Evolutionary conservation across 768 basidiomycete genomes (phyloP).

Genomic region (Auricularia sp.): DNA sequence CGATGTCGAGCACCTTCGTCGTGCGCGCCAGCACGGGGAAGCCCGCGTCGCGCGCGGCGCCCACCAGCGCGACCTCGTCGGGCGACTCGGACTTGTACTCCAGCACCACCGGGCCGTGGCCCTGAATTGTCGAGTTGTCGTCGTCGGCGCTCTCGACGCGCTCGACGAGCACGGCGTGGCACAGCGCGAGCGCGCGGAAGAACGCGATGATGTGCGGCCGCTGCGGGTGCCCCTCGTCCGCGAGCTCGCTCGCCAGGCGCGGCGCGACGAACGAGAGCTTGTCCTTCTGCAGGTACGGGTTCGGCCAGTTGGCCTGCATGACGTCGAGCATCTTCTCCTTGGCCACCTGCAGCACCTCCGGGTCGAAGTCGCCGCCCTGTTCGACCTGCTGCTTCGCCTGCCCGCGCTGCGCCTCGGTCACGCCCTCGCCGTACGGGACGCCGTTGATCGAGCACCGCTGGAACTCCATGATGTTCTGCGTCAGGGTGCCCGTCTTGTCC

Average conservation of each 20-base stretch:
- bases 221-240: constrained; percentile 49
- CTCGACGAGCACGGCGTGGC: constrained; percentile 71
- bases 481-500: constrained; percentile 94
- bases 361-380: constrained; percentile 47
- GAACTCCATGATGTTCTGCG: constrained; percentile 98
- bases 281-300: constrained; percentile 70
- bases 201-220: constrained; percentile 65
- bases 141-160: constrained; percentile 3
- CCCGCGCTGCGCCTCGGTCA: constrained; percentile 92
- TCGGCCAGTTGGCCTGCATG: constrained; percentile 73
- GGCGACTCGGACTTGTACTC: constrained; percentile 96
- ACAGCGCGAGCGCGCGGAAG: constrained; percentile 87
- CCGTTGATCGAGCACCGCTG: constrained; percentile 88
- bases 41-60: constrained; percentile 83
- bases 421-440: constrained; percentile 79
- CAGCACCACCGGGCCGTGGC: constrained; percentile 37
- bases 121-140: constrained; percentile 8
- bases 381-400: constrained; percentile 54
- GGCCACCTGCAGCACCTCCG: constrained; percentile 56
- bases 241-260: constrained; percentile 68
- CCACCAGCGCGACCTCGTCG: constrained; percentile 90
- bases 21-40: constrained; percentile 78
- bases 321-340: constrained; percentile 68
- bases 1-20: constrained; percentile 73
- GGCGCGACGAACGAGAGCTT: constrained; percentile 85